Evolutionary conservation across 2,329 filamentous ascomycete genomes (phyloP), one percentile per base, ranked within the genome.

Genomic region (Elsinoe necatrix): DNA sequence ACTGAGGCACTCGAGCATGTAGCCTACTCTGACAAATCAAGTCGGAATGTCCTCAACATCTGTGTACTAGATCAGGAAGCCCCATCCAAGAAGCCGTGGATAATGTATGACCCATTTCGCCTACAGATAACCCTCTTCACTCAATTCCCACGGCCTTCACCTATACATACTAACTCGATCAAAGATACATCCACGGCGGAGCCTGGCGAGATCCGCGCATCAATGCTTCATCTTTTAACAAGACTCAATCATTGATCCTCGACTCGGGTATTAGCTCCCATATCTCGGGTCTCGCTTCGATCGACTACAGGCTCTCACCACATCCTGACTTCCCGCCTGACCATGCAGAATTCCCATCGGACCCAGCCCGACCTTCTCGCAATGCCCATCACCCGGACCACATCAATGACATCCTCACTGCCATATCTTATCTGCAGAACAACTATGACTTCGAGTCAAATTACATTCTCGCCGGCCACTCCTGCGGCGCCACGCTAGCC

Each of bases 251-350:
- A 0, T 64, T 71, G 57, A 68, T 77, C 20, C 60, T 69, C 21
- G 21, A 59, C 16, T 64, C 63, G 6, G 58, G 50, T 2, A 56
- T 64, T 7, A 25, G 61, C 1, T 54, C 67, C 23, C 66, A 69
- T 50, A 73, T 87, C 57, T 78, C 79, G 20, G 84, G 79, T 58
- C 80, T 87, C 64, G 80, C 82, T 25, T 84, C 82, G 43, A 66
- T 86, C 58, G 80, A 83, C 68, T 86, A 86, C 74, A 77, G 82
- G 35, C 79, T 86, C 51, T 82, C 80, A 5, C 74, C 80, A 1
- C 73, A 77, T 61, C 64, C 71, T 8, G 61, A 64, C 14, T 74
- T 76, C 61, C 48, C 48, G 4, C 63, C 71, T 1, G 68, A 68
- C 1, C 68, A 78, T 59, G 77, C 80, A 0, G 67, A 68, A 34